A percentile compares a stretch with the other conserved stretches of the same genome.
Conservation (phyloP, 441 rosid species). For the Jatropha multifida region DNA sequence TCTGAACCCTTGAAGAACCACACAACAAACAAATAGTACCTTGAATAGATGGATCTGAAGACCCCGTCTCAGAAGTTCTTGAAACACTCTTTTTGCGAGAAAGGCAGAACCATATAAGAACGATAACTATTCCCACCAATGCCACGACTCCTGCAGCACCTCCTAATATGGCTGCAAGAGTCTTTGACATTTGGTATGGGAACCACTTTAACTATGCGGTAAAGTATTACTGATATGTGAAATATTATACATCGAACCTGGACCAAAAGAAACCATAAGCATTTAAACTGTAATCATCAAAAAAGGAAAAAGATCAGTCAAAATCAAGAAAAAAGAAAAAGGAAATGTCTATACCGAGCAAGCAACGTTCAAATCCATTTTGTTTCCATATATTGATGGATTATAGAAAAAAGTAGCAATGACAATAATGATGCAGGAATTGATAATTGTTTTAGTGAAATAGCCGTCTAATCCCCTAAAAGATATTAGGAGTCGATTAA, state of each 20-base stretch:
- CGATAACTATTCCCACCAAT: constrained; percentile 31
- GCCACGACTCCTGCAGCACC: constrained; percentile 61
- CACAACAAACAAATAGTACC: constrained; percentile 31
- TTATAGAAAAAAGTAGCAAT: background rate
- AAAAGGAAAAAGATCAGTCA: background rate
- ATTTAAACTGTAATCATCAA: constrained; percentile 12
- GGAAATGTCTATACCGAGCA: background rate
- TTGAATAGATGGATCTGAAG: constrained; percentile 52
- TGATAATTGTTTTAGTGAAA: background rate
- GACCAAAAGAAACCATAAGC: constrained; percentile 19
- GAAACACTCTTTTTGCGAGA: constrained; percentile 29
- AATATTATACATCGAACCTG: constrained; percentile 46
- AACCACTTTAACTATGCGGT: constrained; percentile 44
- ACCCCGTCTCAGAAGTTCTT: constrained; percentile 52
- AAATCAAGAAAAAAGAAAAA: constrained; percentile 10
- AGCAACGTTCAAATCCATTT: background rate
- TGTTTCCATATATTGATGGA: background rate
- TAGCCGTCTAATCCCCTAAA: background rate
- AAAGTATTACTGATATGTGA: constrained; percentile 18
- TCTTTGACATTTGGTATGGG: constrained; percentile 77
- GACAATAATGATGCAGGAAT: constrained; percentile 1
- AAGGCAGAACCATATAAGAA: constrained; percentile 52
- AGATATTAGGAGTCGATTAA: background rate
- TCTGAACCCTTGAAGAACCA: constrained; percentile 5
- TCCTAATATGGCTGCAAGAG: constrained; percentile 83